phyloP scores from a whole-genome alignment of 805 yeast genomes.

The Lipomyces mesembrius region DNA sequence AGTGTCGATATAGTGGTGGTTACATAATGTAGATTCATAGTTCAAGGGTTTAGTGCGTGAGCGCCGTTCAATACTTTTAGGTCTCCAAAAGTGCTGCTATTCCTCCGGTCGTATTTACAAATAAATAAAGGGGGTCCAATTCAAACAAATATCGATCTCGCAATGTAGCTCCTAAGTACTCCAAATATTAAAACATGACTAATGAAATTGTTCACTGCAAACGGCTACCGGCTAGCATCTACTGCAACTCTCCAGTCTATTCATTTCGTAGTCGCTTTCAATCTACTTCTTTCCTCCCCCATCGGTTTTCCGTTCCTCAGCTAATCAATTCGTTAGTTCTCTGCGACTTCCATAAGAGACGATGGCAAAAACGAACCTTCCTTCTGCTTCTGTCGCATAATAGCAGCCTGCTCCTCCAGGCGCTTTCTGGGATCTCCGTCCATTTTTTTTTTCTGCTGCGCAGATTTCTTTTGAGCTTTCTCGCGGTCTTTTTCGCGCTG shows the following conservation, averaged over 20 bases:
- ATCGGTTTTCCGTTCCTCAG: not conserved
- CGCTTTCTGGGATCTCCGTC: constrained; percentile 85
- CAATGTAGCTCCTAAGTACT: not conserved
- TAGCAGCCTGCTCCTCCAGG: constrained; percentile 87
- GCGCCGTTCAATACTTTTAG: not conserved
- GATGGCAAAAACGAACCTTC: constrained; percentile 53
- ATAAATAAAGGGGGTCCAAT: not conserved
- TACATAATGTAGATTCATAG: not conserved
- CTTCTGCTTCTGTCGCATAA: constrained; percentile 85
- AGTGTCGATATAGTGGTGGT: not conserved
- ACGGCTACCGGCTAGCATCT: no score
- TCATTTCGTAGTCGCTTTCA: not conserved
- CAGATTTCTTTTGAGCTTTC: constrained; percentile 74
- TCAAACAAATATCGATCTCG: not conserved
- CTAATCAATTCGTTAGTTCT: not conserved
- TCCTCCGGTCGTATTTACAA: not conserved
- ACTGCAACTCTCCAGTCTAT: not conserved
- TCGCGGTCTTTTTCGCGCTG: constrained; percentile 94
- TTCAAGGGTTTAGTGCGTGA: not conserved
- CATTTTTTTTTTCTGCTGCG: constrained; percentile 65
- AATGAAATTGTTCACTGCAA: not conserved
- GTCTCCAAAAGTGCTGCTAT: not conserved
- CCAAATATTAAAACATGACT: not conserved
- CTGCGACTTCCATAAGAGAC: not conserved
- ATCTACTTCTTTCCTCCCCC: not conserved